phyloP scores from a whole-genome alignment of 1,139 yeast genomes.

The Magnusiomyces tetraspermus region DNA sequence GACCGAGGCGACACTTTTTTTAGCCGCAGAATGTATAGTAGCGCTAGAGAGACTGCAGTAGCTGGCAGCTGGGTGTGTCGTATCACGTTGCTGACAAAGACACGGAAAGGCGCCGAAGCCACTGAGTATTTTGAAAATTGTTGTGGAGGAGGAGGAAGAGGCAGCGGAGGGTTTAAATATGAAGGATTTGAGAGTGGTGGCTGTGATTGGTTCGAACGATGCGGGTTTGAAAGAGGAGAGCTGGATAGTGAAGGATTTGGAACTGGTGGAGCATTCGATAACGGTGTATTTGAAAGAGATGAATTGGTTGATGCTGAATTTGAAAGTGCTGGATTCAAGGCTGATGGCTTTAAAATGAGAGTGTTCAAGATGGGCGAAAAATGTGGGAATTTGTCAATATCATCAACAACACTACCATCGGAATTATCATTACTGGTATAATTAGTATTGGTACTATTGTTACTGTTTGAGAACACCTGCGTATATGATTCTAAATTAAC shows the following conservation, averaged over 20 bases:
- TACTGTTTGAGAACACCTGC: background rate
- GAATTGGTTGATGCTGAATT: too few relatives aligned
- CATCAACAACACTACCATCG: too few relatives aligned
- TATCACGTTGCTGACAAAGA: conserved; percentile 26
- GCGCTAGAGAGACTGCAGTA: conserved; percentile 30
- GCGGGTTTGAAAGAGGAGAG: too few relatives aligned
- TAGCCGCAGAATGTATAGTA: conserved; percentile 31
- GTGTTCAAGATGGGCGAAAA: too few relatives aligned
- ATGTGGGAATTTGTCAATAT: too few relatives aligned
- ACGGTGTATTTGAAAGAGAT: too few relatives aligned
- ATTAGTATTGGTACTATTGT: background rate
- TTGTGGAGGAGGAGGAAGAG: background rate
- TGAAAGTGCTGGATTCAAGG: too few relatives aligned
- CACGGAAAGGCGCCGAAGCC: conserved; percentile 19
- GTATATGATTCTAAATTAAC: conserved; percentile 9
- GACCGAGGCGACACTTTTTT: conserved; percentile 22
- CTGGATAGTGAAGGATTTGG: too few relatives aligned
- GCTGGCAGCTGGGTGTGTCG: conserved; percentile 30
- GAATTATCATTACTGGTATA: background rate
- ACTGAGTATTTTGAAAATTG: conserved; percentile 15
- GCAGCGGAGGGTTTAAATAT: background rate
- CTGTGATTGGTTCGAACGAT: too few relatives aligned
- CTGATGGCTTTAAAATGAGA: too few relatives aligned
- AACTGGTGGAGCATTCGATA: too few relatives aligned
- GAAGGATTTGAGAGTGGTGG: background rate